Percentiles rank a stretch among this genome's conserved stretches.
Evolutionary conservation across 257 asterid species (phyloP).

Genomic region (Rauvolfia tetraphylla): DNA sequence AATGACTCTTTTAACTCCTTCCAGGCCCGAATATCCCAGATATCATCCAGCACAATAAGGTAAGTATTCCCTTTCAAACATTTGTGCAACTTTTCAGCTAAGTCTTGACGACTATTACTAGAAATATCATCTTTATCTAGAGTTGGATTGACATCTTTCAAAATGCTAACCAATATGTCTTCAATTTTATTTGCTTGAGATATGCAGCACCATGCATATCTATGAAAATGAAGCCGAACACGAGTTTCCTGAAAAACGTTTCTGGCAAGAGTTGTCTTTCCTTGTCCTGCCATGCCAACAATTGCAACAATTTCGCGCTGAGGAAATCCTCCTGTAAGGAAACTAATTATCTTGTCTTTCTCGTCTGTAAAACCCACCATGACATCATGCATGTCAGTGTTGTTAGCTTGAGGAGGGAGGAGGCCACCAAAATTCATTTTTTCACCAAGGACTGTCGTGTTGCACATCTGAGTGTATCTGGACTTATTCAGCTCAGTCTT

Average conservation of each 20-base stretch:
- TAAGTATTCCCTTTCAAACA: too few relatives aligned
- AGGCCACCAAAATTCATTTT: background rate
- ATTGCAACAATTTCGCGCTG: constrained; percentile 10
- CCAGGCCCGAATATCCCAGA: too few relatives aligned
- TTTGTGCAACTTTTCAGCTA: background rate
- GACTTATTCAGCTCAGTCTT: background rate
- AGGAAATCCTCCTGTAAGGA: background rate
- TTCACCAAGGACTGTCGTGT: too few relatives aligned
- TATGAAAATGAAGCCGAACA: too few relatives aligned
- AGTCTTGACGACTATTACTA: background rate
- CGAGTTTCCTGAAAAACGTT: background rate
- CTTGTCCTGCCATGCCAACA: constrained; percentile 14
- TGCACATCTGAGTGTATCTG: too few relatives aligned
- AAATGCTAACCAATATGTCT: constrained; percentile 5
- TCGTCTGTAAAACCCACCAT: constrained; percentile 16
- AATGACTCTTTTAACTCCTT: too few relatives aligned
- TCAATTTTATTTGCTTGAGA: background rate
- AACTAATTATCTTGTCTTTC: background rate
- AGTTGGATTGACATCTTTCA: background rate
- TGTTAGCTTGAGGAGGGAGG: background rate
- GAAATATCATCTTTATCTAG: background rate
- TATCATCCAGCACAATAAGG: too few relatives aligned
- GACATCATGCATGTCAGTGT: background rate
- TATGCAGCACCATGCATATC: constrained; percentile 9
- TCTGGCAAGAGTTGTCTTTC: constrained; percentile 15